These are phyloP conservation scores for Sarocladium strictum DNA, from an alignment of 2,329 filamentous ascomycete species.

Conservation along the genomic window DNA sequence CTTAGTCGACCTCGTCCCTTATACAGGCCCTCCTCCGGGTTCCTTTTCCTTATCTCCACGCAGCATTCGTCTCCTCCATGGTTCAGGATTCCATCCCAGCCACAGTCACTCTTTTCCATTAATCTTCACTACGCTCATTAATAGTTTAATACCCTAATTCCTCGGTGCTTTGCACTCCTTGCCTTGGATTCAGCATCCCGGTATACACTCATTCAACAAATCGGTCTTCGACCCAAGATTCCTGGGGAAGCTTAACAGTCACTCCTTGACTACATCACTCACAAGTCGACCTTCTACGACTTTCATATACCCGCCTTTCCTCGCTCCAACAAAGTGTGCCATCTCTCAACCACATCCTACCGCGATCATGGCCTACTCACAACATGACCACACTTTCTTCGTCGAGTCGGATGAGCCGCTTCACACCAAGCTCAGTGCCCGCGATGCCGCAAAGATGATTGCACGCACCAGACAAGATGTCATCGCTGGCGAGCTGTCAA, in stretches of 20 bases:
- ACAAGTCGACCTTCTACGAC: conserved; percentile 18
- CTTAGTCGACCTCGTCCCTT: conserved; percentile 39
- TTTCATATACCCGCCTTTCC: conserved; percentile 15
- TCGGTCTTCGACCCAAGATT: conserved; percentile 38
- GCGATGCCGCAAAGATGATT: conserved; percentile 72
- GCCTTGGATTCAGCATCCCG: conserved; percentile 15
- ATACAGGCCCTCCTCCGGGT: conserved; percentile 38
- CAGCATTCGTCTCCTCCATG: conserved; percentile 29
- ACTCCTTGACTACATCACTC: conserved; percentile 32
- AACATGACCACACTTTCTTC: conserved; percentile 44
- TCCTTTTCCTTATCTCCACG: conserved; percentile 28
- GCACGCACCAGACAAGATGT: conserved; percentile 80
- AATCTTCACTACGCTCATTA: conserved; percentile 51
- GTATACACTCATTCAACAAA: conserved; percentile 32
- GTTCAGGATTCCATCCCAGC: conserved; percentile 41
- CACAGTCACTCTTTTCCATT: conserved; percentile 52
- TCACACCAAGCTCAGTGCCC: conserved; percentile 55
- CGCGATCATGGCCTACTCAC: conserved; percentile 39
- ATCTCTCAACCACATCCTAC: conserved; percentile 17
- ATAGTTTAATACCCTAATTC: conserved; percentile 49
- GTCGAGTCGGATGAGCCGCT: conserved; percentile 48
- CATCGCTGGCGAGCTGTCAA: conserved; percentile 83
- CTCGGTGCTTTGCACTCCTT: conserved; percentile 36
- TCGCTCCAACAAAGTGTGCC: conserved; percentile 10
- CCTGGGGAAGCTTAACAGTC: conserved; percentile 46